Conservation (phyloP, 2,329 filamentous ascomycete species). For the Cryphonectria radicalis region DNA sequence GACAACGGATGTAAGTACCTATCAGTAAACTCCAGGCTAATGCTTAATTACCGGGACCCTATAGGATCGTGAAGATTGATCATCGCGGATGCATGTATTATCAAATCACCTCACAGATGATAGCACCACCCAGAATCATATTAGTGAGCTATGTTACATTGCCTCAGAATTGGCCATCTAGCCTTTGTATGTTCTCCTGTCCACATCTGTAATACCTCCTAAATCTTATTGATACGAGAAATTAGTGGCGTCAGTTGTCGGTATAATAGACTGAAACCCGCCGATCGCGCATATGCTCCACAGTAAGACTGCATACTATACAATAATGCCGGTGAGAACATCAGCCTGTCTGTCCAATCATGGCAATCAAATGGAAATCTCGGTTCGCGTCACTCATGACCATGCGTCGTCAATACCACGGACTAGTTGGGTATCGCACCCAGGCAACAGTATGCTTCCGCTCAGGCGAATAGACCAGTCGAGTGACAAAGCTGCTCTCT, state of each 20-base stretch:
- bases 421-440: no score
- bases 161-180: background rate
- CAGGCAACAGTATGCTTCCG: no score
- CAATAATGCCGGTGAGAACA: background rate
- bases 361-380: background rate
- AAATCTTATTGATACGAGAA: background rate
- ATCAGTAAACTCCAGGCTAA: background rate
- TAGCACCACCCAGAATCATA: background rate
- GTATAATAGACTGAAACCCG: background rate
- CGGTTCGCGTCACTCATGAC: no score
- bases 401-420: no score
- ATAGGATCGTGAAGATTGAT: background rate
- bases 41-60: background rate
- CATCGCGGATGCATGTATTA: background rate
- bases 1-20: background rate
- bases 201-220: background rate
- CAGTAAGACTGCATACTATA: background rate
- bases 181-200: background rate
- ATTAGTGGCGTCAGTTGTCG: background rate
- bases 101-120: background rate
- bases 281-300: background rate
- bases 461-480: no score
- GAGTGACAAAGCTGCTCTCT: no score
- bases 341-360: background rate
- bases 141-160: background rate